Evolutionary conservation across 441 rosid species (phyloP).

Genomic region (Jatropha multifida): DNA sequence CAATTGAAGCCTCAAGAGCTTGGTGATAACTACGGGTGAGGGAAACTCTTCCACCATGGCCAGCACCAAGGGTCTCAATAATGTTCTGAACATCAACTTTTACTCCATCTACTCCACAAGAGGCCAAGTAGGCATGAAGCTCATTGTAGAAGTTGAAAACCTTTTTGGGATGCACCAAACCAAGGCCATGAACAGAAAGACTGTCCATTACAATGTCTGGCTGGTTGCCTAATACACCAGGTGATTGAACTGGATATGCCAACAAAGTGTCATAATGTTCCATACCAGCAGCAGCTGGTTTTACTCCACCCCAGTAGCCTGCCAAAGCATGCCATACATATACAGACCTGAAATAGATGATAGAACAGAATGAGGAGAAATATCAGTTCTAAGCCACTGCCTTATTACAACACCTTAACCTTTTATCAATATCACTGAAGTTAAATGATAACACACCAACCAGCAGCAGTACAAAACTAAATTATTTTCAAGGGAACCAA

Average conservation of each 20-base stretch:
- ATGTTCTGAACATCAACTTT: conserved; percentile 94
- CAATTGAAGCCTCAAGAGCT: conserved; percentile 86
- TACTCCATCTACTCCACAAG: conserved; percentile 91
- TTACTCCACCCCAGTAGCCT: conserved; percentile 97
- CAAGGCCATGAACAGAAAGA: conserved; percentile 76
- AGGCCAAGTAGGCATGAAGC: conserved; percentile 84
- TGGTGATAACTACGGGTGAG: conserved; percentile 76
- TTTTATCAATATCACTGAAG: neutral
- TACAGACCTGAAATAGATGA: conserved; percentile 46
- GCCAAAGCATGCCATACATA: conserved; percentile 96
- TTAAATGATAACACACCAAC: neutral
- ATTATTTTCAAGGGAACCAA: neutral
- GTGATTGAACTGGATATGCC: conserved; percentile 84
- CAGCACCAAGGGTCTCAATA: conserved; percentile 90
- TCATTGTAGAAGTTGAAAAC: conserved; percentile 90
- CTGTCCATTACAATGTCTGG: conserved; percentile 92
- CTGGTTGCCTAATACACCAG: conserved; percentile 85
- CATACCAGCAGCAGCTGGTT: conserved; percentile 86
- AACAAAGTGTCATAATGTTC: conserved; percentile 85
- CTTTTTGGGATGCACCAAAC: conserved; percentile 83
- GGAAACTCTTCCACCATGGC: conserved; percentile 89
- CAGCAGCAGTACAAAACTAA: neutral
- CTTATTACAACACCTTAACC: neutral
- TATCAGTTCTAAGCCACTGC: neutral
- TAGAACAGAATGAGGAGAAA: neutral